Evolutionary conservation across 2,329 filamentous ascomycete species (phyloP).

Genomic region (Ophidiomyces ophidiicola): DNA sequence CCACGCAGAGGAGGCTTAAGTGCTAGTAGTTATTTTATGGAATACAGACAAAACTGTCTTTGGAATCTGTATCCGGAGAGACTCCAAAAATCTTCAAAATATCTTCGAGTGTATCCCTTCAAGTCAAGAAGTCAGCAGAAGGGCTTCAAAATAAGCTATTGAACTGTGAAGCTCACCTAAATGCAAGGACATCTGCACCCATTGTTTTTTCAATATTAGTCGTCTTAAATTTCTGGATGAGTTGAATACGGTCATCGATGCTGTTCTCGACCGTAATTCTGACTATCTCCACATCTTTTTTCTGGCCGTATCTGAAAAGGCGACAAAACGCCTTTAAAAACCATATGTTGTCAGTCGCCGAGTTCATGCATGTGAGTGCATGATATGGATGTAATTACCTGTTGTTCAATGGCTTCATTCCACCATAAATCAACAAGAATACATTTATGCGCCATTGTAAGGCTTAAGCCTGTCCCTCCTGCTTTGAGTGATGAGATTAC

Average conservation of each 20-base stretch:
- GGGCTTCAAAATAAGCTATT: neutral
- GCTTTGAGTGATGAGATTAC: conserved; percentile 46
- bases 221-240: conserved; percentile 46
- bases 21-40: conserved; percentile 2
- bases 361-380: neutral
- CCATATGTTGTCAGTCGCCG: no score
- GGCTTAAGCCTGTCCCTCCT: conserved; percentile 47
- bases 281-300: conserved; percentile 46
- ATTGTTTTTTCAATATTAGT: conserved; percentile 19
- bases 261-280: conserved; percentile 45
- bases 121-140: conserved; percentile 5
- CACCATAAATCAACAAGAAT: conserved; percentile 49
- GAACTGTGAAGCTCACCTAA: conserved; percentile 3
- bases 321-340: conserved; percentile 40
- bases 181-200: conserved; percentile 16
- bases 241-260: conserved; percentile 46
- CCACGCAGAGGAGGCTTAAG: no score
- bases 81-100: conserved; percentile 12
- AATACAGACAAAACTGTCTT: conserved; percentile 8
- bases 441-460: conserved; percentile 48
- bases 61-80: conserved; percentile 6
- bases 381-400: conserved; percentile 35
- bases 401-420: conserved; percentile 50
- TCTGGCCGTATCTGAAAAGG: conserved; percentile 54
- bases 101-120: conserved; percentile 11